These are phyloP conservation scores for Ustilago lituana DNA, from an alignment of 1,284 basidiomycete species.

Conservation along the genomic window DNA sequence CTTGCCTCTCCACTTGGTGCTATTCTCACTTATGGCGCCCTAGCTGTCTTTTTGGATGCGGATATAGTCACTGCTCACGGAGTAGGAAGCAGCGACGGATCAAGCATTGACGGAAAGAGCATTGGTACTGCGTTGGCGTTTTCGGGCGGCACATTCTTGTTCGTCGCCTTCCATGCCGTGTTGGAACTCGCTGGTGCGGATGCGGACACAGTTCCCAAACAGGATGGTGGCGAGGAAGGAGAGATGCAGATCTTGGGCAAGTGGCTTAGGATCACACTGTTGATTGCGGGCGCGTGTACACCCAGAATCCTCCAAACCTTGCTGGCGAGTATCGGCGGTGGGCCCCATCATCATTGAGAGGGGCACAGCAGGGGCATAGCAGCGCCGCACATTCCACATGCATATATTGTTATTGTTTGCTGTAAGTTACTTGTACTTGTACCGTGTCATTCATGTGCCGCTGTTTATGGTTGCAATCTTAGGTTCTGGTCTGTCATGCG, in stretches of 20 bases:
- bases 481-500: background rate
- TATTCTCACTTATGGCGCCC: constrained; percentile 34
- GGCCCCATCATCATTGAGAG: constrained; percentile 22
- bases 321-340: constrained; percentile 11
- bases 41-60: constrained; percentile 24
- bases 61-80: background rate
- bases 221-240: too few relatives aligned
- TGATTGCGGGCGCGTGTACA: constrained; percentile 33
- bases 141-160: constrained; percentile 91
- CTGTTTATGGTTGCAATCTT: too few relatives aligned
- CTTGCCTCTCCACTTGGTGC: constrained; percentile 58
- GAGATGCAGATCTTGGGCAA: constrained; percentile 40
- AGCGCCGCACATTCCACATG: too few relatives aligned
- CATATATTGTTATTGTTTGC: too few relatives aligned
- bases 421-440: background rate
- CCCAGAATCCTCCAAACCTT: constrained; percentile 29
- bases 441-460: background rate
- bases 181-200: constrained; percentile 52
- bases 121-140: constrained; percentile 81
- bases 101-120: constrained; percentile 43
- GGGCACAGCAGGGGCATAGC: too few relatives aligned
- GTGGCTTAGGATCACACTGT: constrained; percentile 22
- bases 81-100: background rate
- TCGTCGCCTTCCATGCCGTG: constrained; percentile 79
- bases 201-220: constrained; percentile 22